phyloP scores from a whole-genome alignment of 2,329 filamentous ascomycete species.

The Cercospora canescens region DNA sequence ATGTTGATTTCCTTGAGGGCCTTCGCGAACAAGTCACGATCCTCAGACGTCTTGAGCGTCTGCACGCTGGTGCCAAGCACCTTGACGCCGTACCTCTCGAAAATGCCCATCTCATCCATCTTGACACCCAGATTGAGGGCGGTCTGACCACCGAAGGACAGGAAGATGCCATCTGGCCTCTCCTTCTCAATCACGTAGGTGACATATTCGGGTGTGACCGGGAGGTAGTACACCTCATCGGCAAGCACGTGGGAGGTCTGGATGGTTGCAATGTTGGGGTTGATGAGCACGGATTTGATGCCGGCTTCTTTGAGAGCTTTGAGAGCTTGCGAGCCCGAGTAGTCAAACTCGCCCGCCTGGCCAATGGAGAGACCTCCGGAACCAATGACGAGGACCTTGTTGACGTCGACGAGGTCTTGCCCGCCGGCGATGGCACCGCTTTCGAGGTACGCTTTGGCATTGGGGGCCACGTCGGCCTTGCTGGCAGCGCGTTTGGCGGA shows the following conservation, averaged over 20 bases:
- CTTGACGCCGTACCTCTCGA: constrained; percentile 92
- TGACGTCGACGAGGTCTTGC: constrained; percentile 79
- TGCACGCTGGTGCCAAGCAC: constrained; percentile 93
- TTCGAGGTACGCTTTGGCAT: constrained; percentile 82
- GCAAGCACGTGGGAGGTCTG: constrained; percentile 95
- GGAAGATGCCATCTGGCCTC: constrained; percentile 92
- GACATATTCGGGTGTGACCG: constrained; percentile 96
- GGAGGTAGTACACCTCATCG: constrained; percentile 97
- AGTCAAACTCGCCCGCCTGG: constrained; percentile 97
- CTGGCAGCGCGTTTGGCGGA: constrained; percentile 31
- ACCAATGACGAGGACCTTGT: constrained; percentile 96
- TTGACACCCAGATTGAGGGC: constrained; percentile 94
- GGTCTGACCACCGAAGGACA: constrained; percentile 96
- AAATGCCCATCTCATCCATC: constrained; percentile 94
- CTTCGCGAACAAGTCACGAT: constrained; percentile 93
- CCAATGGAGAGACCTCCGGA: constrained; percentile 95
- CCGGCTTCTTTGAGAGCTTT: constrained; percentile 97
- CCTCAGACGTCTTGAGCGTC: constrained; percentile 91
- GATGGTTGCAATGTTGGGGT: constrained; percentile 97
- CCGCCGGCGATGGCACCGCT: constrained; percentile 81
- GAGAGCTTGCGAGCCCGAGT: constrained; percentile 93
- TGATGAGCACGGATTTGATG: constrained; percentile 87
- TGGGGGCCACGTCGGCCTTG: constrained; percentile 68
- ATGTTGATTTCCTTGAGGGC: constrained; percentile 97
- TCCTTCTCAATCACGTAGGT: constrained; percentile 96